These are phyloP conservation scores for Penicillium verhagenii DNA, from an alignment of 495 filamentous ascomycete species.

Conservation along the genomic window DNA sequence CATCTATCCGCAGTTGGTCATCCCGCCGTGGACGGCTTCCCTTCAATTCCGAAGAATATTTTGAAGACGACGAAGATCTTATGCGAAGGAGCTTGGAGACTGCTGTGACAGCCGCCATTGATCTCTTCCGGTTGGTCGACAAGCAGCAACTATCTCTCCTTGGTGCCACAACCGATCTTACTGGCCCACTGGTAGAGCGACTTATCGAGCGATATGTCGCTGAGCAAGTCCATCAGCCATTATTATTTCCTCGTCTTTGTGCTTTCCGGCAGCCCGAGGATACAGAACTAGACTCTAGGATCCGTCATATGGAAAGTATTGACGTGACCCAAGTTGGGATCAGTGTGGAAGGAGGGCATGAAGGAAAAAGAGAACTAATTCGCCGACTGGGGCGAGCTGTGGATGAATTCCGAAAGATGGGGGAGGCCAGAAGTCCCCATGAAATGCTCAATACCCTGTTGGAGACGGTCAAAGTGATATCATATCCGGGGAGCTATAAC, in stretches of 20 bases:
- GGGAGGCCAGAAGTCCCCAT: slow-evolving; percentile 79
- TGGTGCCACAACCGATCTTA: slow-evolving; percentile 89
- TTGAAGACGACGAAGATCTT: slow-evolving; percentile 82
- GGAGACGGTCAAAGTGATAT: slow-evolving; percentile 81
- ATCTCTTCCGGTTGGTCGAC: slow-evolving; percentile 92
- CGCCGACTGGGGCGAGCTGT: slow-evolving; percentile 72
- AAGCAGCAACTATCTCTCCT: slow-evolving; percentile 92
- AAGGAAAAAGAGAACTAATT: slow-evolving; percentile 70
- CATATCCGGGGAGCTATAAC: slow-evolving; percentile 47
- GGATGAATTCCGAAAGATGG: slow-evolving; percentile 87
- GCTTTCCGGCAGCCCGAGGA: slow-evolving; percentile 78
- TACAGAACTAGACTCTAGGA: slow-evolving; percentile 84
- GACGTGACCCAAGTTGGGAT: slow-evolving; percentile 95
- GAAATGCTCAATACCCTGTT: slow-evolving; percentile 92
- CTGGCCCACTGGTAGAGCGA: slow-evolving; percentile 85
- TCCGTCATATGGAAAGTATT: slow-evolving; percentile 87
- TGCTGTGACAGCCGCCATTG: slow-evolving; percentile 89
- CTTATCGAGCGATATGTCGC: slow-evolving; percentile 94
- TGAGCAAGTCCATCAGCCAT: slow-evolving; percentile 86
- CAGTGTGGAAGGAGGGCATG: slow-evolving; percentile 66
- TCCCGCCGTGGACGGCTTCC: slow-evolving; percentile 40
- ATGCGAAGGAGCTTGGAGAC: slow-evolving; percentile 86
- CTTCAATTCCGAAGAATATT: slow-evolving; percentile 50
- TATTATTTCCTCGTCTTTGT: slow-evolving; percentile 81
- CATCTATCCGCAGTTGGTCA: slow-evolving; percentile 39